Conservation (phyloP, 768 basidiomycete genomes). For the Mycena sanguinolenta region DNA sequence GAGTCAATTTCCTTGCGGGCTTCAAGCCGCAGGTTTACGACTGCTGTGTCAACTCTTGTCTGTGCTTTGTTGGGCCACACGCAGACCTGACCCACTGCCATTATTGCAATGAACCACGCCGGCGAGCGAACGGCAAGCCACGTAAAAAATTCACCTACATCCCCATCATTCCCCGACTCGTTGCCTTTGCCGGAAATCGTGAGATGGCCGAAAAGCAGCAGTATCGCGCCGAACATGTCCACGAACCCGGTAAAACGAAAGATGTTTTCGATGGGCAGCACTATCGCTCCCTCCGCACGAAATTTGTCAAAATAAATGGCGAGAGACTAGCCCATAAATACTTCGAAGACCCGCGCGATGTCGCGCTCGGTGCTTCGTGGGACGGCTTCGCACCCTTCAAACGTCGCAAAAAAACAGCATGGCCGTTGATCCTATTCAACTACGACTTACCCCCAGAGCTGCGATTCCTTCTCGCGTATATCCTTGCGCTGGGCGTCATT, state of each 20-base stretch:
- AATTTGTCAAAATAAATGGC: not conserved
- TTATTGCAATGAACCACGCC: constrained; percentile 42
- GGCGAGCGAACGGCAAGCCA: constrained; percentile 34
- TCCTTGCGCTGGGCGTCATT: constrained; percentile 55
- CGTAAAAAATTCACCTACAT: constrained; percentile 51
- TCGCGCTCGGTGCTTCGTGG: not conserved
- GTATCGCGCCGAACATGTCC: not conserved
- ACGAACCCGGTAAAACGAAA: not conserved
- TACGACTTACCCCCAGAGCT: constrained; percentile 58
- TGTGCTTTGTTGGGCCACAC: constrained; percentile 41
- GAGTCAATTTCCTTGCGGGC: constrained; percentile 43
- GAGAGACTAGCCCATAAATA: not conserved
- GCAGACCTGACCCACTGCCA: constrained; percentile 43
- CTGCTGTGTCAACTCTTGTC: constrained; percentile 43
- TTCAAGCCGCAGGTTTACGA: constrained; percentile 41
- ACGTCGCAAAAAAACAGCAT: constrained; percentile 42
- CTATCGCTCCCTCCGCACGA: not conserved
- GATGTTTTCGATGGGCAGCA: constrained; percentile 4
- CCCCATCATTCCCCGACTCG: constrained; percentile 46
- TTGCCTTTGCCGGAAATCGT: constrained; percentile 10
- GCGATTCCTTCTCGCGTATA: constrained; percentile 44
- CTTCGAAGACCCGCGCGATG: not conserved
- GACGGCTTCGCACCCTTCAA: constrained; percentile 11
- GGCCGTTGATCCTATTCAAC: constrained; percentile 56
- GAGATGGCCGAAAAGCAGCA: not conserved